These are phyloP conservation scores for Capronia epimyces DNA, from an alignment of 2,329 filamentous ascomycete genomes.

Conservation along the genomic window DNA sequence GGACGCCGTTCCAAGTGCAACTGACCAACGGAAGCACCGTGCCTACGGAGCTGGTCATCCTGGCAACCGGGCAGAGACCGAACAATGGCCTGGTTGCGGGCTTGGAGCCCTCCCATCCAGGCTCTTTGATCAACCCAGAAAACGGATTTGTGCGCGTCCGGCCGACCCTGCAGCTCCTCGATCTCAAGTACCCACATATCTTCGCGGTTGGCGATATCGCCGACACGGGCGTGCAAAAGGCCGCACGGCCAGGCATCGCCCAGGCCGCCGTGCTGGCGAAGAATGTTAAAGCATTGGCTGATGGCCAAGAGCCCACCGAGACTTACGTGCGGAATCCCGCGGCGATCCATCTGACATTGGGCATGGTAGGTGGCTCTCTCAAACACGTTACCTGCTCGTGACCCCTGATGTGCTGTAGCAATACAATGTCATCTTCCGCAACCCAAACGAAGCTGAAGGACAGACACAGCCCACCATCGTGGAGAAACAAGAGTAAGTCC, in stretches of 20 bases:
- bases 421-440: slow-evolving; percentile 37
- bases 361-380: slow-evolving; percentile 41
- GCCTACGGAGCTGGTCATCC: slow-evolving; percentile 40
- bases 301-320: slow-evolving; percentile 36
- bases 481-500: slow-evolving; percentile 34
- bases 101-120: slow-evolving; percentile 29
- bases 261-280: slow-evolving; percentile 51
- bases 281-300: slow-evolving; percentile 49
- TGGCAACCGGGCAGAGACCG: slow-evolving; percentile 47
- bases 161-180: slow-evolving; percentile 53
- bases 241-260: slow-evolving; percentile 50
- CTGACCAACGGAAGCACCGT: slow-evolving; percentile 12
- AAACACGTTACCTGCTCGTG: neutral
- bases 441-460: slow-evolving; percentile 30
- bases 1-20: slow-evolving; percentile 12
- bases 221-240: slow-evolving; percentile 45
- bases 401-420: slow-evolving; percentile 27
- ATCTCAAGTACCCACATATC: slow-evolving; percentile 45
- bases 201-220: slow-evolving; percentile 62
- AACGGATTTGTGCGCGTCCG: slow-evolving; percentile 51
- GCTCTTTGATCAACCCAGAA: slow-evolving; percentile 32
- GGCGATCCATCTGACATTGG: slow-evolving; percentile 52
- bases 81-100: slow-evolving; percentile 39
- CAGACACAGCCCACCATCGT: slow-evolving; percentile 35
- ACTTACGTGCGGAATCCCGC: slow-evolving; percentile 45